A percentile compares a stretch with the other conserved stretches of the same genome.
These are phyloP conservation scores for Baorangia bicolor DNA, from an alignment of 768 basidiomycete genomes.

Conservation along the genomic window DNA sequence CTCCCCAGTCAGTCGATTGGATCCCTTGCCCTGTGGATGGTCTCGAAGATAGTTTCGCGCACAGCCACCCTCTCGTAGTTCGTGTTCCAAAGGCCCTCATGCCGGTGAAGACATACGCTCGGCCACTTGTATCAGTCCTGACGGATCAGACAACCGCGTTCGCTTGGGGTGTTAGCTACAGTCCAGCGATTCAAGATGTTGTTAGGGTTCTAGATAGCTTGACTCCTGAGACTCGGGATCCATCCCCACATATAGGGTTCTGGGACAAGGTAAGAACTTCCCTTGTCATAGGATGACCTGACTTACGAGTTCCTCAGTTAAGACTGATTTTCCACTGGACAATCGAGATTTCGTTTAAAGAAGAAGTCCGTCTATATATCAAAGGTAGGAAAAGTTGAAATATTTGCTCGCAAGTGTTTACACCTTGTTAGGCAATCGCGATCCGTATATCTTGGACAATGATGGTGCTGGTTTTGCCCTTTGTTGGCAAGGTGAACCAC, in stretches of 20 bases:
- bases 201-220: conserved; percentile 81
- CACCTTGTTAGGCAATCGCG: conserved; percentile 60
- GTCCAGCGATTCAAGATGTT: conserved; percentile 83
- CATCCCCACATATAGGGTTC: conserved; percentile 82
- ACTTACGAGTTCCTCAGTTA: conserved; percentile 42
- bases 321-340: conserved; percentile 85
- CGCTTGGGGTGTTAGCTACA: conserved; percentile 88
- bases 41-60: conserved; percentile 49
- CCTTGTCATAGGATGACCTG: background rate
- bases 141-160: conserved; percentile 67
- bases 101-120: conserved; percentile 91
- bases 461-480: conserved; percentile 86
- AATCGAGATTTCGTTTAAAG: conserved; percentile 59
- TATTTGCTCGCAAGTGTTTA: conserved; percentile 9
- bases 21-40: conserved; percentile 64
- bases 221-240: conserved; percentile 73
- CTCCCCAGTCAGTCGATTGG: conserved; percentile 66
- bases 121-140: conserved; percentile 66
- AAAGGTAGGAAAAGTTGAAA: conserved; percentile 58
- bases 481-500: conserved; percentile 77
- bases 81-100: conserved; percentile 87
- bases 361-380: conserved; percentile 75
- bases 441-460: conserved; percentile 70
- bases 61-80: conserved; percentile 54
- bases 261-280: conserved; percentile 81